Conservation (phyloP, 352 stramenopile species). For the Phytophthora crassamura region DNA sequence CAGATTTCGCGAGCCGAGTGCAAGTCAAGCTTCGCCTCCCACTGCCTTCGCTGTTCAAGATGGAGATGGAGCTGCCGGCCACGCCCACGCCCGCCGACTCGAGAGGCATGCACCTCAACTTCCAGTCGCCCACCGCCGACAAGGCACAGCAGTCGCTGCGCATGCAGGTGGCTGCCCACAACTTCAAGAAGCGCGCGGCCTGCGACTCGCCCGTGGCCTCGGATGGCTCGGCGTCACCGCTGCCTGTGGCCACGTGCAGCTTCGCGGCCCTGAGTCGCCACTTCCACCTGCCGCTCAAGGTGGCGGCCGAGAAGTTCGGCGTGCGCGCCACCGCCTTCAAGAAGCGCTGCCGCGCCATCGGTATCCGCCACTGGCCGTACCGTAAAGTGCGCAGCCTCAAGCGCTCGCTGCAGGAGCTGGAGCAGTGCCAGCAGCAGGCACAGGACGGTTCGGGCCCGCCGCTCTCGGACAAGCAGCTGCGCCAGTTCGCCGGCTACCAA, state of each 20-base stretch:
- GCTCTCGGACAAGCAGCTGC: slow-evolving; percentile 81
- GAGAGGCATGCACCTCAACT: slow-evolving; percentile 41
- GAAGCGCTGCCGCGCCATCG: slow-evolving; percentile 75
- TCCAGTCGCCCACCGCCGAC: slow-evolving; percentile 55
- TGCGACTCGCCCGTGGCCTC: slow-evolving; percentile 35
- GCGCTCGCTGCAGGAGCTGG: slow-evolving; percentile 70
- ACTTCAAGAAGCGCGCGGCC: slow-evolving; percentile 47
- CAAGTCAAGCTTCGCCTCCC: background rate
- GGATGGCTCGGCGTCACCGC: slow-evolving; percentile 16
- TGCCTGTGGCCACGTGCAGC: slow-evolving; percentile 58
- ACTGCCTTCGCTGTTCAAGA: slow-evolving; percentile 1
- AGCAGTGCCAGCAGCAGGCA: slow-evolving; percentile 67
- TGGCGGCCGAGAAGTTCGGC: slow-evolving; percentile 76
- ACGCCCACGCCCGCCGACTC: slow-evolving; percentile 40
- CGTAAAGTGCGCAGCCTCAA: slow-evolving; percentile 78
- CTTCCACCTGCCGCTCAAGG: slow-evolving; percentile 75
- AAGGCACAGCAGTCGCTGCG: slow-evolving; percentile 47
- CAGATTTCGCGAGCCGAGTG: slow-evolving; percentile 27
- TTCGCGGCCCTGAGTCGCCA: slow-evolving; percentile 74
- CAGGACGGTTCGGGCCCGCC: slow-evolving; percentile 45
- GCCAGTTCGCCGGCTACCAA: slow-evolving; percentile 72
- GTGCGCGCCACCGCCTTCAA: slow-evolving; percentile 80
- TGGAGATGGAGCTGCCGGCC: slow-evolving; percentile 48
- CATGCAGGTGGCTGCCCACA: slow-evolving; percentile 41
- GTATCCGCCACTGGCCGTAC: slow-evolving; percentile 78